Percentiles rank a stretch among this genome's conserved stretches.
Conservation (phyloP, 2,329 filamentous ascomycete genomes). For the Rhynchosporium graminicola region DNA sequence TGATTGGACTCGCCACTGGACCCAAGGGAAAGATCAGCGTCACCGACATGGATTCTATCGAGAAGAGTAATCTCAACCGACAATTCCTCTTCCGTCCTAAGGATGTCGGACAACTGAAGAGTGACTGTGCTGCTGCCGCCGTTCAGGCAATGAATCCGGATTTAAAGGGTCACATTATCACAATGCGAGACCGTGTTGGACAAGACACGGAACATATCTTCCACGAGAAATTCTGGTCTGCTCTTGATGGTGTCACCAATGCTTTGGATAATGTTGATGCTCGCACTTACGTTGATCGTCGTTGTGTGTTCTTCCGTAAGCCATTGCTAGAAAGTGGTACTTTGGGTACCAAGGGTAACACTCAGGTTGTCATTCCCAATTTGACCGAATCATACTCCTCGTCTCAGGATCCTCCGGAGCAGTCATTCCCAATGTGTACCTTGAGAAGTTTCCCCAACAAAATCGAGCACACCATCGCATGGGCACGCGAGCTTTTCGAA, state of each 20-base stretch:
- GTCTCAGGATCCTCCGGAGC: conserved; percentile 95
- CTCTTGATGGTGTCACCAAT: conserved; percentile 90
- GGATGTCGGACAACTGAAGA: conserved; percentile 96
- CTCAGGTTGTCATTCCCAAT: conserved; percentile 87
- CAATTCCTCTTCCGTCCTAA: conserved; percentile 94
- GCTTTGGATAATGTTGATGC: conserved; percentile 97
- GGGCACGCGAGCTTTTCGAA: conserved; percentile 95
- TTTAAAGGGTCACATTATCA: conserved; percentile 79
- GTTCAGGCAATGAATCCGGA: conserved; percentile 96
- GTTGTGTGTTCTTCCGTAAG: conserved; percentile 98
- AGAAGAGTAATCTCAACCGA: conserved; percentile 97
- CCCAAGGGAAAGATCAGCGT: conserved; percentile 87
- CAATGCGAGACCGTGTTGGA: conserved; percentile 86
- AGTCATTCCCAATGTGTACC: conserved; percentile 99
- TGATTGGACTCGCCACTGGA: conserved; percentile 92
- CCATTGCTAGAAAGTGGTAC: conserved; percentile 95
- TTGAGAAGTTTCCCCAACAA: conserved; percentile 96
- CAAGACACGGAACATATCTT: conserved; percentile 92
- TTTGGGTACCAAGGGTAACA: conserved; percentile 98
- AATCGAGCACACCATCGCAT: conserved; percentile 98
- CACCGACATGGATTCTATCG: conserved; percentile 98
- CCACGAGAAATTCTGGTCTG: conserved; percentile 88
- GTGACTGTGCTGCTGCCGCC: conserved; percentile 86
- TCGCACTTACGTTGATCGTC: conserved; percentile 90
- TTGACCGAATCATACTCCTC: conserved; percentile 96